Evolutionary conservation across 2,329 filamentous ascomycete genomes (phyloP).

Genomic region (Hypoxylon sp.): DNA sequence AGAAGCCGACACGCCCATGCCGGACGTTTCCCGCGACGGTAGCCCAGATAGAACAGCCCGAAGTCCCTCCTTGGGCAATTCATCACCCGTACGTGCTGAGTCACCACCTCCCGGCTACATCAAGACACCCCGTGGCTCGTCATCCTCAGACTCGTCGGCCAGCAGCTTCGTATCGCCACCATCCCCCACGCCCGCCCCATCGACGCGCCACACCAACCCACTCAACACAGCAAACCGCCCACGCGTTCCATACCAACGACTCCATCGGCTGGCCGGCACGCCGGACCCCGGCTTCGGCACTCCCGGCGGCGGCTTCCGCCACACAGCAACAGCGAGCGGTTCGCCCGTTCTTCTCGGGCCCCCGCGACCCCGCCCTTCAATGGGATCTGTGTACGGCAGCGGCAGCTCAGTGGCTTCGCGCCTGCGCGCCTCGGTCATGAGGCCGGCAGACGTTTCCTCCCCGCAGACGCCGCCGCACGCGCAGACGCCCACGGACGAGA

Average conservation of each 20-base stretch:
- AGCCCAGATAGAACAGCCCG: background rate
- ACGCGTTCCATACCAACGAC: background rate
- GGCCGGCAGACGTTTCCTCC: background rate
- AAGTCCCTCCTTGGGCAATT: background rate
- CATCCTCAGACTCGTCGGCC: background rate
- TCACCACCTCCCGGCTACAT: background rate
- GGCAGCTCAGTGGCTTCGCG: background rate
- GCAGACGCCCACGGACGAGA: slow-evolving; percentile 4
- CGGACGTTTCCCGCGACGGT: background rate
- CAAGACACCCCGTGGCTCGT: background rate
- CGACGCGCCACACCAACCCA: background rate
- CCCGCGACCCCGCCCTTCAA: background rate
- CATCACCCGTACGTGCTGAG: background rate
- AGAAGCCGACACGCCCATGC: background rate
- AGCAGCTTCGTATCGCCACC: background rate
- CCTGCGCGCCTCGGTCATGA: slow-evolving; percentile 7
- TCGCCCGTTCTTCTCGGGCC: background rate
- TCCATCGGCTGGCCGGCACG: background rate
- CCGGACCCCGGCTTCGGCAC: background rate
- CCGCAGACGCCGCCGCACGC: background rate
- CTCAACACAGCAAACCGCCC: background rate
- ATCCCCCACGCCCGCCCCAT: background rate
- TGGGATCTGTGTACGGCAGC: background rate
- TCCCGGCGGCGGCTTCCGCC: background rate
- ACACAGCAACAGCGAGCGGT: background rate